These are phyloP conservation scores for Sugiyamaella marilandica DNA, from an alignment of 805 yeast genomes.

Conservation along the genomic window DNA sequence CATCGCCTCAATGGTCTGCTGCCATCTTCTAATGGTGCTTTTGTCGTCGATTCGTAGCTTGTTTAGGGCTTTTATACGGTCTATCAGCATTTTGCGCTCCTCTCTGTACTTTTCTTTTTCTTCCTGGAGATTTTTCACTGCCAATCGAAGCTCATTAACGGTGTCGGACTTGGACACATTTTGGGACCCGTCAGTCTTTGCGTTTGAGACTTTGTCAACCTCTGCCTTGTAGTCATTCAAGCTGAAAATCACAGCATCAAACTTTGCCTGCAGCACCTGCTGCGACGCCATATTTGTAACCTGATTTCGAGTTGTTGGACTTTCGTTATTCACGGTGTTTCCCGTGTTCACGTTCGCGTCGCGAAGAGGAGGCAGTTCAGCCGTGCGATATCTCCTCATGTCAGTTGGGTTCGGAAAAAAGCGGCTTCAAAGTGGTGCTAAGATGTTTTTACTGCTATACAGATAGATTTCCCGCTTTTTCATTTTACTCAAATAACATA, in stretches of 20 bases:
- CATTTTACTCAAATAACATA: too few relatives aligned
- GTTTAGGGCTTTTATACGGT: neutral
- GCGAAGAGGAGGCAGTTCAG: neutral
- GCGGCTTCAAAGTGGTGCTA: too few relatives aligned
- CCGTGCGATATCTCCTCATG: neutral
- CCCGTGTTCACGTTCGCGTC: neutral
- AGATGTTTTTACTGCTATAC: too few relatives aligned
- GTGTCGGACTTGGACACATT: neutral
- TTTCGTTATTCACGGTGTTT: neutral
- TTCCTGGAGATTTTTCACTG: neutral
- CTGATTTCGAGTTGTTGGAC: too few relatives aligned
- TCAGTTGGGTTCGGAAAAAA: too few relatives aligned
- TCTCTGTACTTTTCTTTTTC: neutral
- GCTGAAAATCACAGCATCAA: neutral
- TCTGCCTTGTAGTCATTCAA: neutral
- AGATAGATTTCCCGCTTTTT: too few relatives aligned
- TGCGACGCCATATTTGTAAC: neutral
- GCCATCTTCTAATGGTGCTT: neutral
- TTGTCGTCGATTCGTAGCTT: neutral
- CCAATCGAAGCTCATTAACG: neutral
- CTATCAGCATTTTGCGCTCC: neutral
- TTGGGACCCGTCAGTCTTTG: neutral
- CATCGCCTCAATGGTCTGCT: neutral
- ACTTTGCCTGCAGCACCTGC: neutral
- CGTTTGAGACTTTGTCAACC: neutral